Percentiles rank a stretch among this genome's conserved stretches.
Conservation (phyloP, 441 rosid genomes). For the Adansonia madagascariensis region DNA sequence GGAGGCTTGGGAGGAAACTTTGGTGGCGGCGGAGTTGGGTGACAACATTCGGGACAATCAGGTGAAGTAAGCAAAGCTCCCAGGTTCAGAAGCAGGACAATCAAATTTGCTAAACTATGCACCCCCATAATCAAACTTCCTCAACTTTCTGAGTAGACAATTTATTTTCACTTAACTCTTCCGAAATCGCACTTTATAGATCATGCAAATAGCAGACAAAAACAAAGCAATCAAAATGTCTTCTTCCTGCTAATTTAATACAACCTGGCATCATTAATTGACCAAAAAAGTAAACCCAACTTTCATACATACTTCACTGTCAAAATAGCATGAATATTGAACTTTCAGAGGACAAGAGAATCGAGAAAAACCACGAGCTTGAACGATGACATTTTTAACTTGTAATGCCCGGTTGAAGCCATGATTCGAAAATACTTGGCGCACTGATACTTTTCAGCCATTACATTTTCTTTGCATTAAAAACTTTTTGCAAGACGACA, state of each 20-base stretch:
- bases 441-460: too few species aligned
- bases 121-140: slow-evolving; percentile 24
- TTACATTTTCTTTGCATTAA: too few species aligned
- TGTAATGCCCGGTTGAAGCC: slow-evolving; percentile 1
- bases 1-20: too few species aligned
- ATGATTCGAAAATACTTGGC: not conserved
- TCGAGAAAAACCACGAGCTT: not conserved
- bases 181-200: not conserved
- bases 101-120: slow-evolving; percentile 8
- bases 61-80: slow-evolving; percentile 36
- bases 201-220: slow-evolving; percentile 7
- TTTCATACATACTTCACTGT: not conserved
- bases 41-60: slow-evolving; percentile 51
- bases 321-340: not conserved
- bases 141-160: not conserved
- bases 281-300: not conserved
- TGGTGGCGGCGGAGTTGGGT: slow-evolving; percentile 37
- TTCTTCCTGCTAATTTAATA: not conserved
- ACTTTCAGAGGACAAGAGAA: not conserved
- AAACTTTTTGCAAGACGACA: not conserved
- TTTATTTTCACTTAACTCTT: not conserved
- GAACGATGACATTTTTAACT: not conserved
- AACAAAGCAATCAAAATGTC: not conserved
- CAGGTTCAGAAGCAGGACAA: slow-evolving; percentile 39
- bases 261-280: not conserved